phyloP scores from a whole-genome alignment of 2,329 filamentous ascomycete genomes.

The Cercospora sp. region DNA sequence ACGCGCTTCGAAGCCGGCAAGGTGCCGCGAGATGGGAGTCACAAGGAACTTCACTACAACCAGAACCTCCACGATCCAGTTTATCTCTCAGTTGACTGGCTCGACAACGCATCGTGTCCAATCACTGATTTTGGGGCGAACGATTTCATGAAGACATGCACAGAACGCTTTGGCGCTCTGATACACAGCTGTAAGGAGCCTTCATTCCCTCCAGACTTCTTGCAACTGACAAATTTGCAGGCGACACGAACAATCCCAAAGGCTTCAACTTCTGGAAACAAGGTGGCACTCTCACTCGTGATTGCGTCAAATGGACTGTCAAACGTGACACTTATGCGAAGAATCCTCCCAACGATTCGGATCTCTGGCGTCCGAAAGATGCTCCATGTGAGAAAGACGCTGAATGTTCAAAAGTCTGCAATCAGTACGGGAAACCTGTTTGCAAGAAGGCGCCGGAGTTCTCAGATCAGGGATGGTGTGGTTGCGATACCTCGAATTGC shows the following conservation, averaged over 20 bases:
- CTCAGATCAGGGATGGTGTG: background rate
- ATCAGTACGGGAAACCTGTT: background rate
- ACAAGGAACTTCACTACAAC: background rate
- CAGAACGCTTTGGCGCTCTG: background rate
- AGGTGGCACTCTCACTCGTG: background rate
- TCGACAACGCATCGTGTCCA: background rate
- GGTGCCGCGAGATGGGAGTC: background rate
- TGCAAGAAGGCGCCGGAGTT: background rate
- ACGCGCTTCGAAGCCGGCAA: background rate
- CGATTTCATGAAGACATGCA: background rate
- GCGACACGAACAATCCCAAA: background rate
- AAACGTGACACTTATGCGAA: background rate
- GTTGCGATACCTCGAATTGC: background rate
- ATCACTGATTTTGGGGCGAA: background rate
- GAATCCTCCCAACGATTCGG: background rate
- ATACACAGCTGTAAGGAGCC: background rate
- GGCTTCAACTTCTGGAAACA: background rate
- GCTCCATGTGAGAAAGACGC: background rate
- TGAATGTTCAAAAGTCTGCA: background rate
- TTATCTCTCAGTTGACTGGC: background rate
- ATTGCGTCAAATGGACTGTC: background rate
- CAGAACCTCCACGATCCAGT: background rate
- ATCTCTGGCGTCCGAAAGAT: background rate
- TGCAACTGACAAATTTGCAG: background rate
- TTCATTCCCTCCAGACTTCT: background rate